Base-by-base conservation (phyloP, 495 filamentous ascomycete species). In the Friedmanniomyces endolithicus region DNA sequence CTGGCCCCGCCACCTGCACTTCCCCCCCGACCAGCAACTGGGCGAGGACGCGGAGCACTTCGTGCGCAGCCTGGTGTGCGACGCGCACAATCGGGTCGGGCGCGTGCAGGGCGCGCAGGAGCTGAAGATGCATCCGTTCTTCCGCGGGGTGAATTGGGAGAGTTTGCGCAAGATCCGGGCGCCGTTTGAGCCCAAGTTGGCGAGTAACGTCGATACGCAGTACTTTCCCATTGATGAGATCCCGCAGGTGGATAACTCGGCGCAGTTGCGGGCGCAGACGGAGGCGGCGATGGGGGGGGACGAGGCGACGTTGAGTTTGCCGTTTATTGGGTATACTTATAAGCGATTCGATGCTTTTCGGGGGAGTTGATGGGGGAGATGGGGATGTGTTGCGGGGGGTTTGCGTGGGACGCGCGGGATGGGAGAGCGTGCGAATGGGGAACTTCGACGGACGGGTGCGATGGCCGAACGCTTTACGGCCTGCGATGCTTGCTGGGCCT, bases 221-320 rank as follows among this genome's bases (percentile, higher is more conserved):
- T 95, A 98, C 74, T 98, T 98, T 82, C 92, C 92, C 8, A 95
- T 87, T 43, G 90, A 97, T 67, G 92, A 98, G 67, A 95, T 98
- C 61, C 87, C 89, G 58, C 89, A 96, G 73, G 87, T 83, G 31
- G 89, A 95, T 65, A 89, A 85, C 48, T 84, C 73, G 41, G 80
- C 81, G 29, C 75, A 75, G 70, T 65, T 94, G 72, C 70, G 78
- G 70, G 77, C 80, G 68, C 77, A 87, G 74, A 78, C 80, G 67
- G 71, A 75, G 55, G 74, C 75, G 31, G 27, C 46, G 17, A 45
- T 50, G 48, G 58, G 76, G 66, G 20, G 16, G 25, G 73, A 83
- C 58, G 77, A 78, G 50, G 80, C 82, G 12, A 94, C 96, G 76
- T 87, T 97, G 81, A 89, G 83, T 67, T 68, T 97, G 65, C 92